phyloP scores from a whole-genome alignment of 495 filamentous ascomycete species.

The Penicillium flavigenum region DNA sequence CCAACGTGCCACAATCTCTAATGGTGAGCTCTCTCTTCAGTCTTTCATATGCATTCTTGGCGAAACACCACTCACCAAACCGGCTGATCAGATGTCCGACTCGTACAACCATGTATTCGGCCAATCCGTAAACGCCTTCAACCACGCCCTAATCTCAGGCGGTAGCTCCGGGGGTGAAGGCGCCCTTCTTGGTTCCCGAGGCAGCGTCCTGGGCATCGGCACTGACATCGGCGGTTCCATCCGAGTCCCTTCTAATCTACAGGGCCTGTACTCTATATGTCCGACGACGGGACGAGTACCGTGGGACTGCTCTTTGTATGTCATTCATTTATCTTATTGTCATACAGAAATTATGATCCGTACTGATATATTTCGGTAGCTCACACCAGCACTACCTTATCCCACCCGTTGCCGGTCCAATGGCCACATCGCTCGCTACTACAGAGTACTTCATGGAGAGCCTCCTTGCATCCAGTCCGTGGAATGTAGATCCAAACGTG shows the following conservation, averaged over 20 bases:
- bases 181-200: constrained; percentile 55
- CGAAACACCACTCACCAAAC: background rate
- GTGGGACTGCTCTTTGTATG: constrained; percentile 38
- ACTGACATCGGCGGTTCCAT: constrained; percentile 69
- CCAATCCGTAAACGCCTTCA: constrained; percentile 56
- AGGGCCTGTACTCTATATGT: constrained; percentile 62
- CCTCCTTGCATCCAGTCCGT: constrained; percentile 37
- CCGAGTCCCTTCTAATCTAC: constrained; percentile 59
- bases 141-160: constrained; percentile 54
- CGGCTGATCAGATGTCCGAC: constrained; percentile 48
- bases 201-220: constrained; percentile 61
- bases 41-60: background rate
- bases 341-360: background rate
- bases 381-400: constrained; percentile 36
- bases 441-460: constrained; percentile 44
- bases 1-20: constrained; percentile 55
- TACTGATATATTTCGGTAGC: constrained; percentile 8
- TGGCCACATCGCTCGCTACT: constrained; percentile 41
- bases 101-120: constrained; percentile 40
- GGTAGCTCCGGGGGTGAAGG: constrained; percentile 66
- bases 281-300: constrained; percentile 60
- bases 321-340: background rate
- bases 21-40: constrained; percentile 30
- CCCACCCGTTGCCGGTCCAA: constrained; percentile 42
- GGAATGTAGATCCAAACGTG: constrained; percentile 41